Base-by-base conservation (phyloP, 257 asterid genomes). In the Penstemon davidsonii region DNA sequence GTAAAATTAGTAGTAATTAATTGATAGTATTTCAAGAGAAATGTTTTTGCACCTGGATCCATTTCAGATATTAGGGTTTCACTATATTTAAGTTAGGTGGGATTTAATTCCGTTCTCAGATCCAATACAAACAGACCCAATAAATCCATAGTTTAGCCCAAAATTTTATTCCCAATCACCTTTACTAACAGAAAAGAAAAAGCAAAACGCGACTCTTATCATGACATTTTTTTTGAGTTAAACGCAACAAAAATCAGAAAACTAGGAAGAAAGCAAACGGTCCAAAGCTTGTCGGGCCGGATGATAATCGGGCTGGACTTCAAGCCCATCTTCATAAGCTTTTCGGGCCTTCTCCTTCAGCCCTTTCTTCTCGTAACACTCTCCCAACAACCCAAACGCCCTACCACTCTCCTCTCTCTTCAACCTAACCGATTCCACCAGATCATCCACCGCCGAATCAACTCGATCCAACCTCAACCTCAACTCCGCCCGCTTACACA, bases 401-500 rank as follows among this genome's bases (percentile, higher is more conserved):
- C 64, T 84, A 3, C 59, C 89, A 76, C 73, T 85, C 63, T 70
- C 86, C 45, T 71, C 89, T 25, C 75, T 79, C 46, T 66, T 84
- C 69, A 84, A 63, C 82, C 62, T 57, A 62, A 87, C 78, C 67
- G 89, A 81, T 33, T 82, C 84, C 51, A 76, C 58, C 89, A 87
- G 76, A 60, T 89, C 96, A 18, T 49, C 84, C 57, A 82, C 55
- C 59, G 75, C 88, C 53, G 79, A 73, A 62, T 83, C 91, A 55
- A 77, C 67, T 40, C 72, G 77, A 57, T 72, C 79, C 67, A 67
- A 54, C 55, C 71, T 76, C 46, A 62, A 51, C 76, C 74, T 83
- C 83, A 86, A 62, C 85, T 77, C 88, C 4, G 94, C 97, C 55
- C 96, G 60, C 82, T 87, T 90, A 64, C 62, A 79, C 76, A 87